Base-by-base conservation (phyloP, 208 protist species). In the Leishmania major region DNA sequence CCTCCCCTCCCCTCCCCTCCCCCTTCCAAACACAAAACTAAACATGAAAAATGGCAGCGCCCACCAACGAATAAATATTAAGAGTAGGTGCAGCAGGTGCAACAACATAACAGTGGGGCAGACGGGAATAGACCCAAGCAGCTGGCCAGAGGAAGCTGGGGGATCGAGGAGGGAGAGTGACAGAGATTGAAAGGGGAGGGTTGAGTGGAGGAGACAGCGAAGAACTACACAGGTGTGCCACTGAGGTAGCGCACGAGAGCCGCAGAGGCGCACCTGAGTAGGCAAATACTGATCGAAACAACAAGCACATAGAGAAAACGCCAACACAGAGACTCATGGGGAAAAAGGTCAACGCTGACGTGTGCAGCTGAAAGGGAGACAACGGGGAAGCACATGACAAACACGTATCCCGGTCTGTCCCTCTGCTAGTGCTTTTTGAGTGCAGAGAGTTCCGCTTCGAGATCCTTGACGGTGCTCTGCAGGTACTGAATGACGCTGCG, bases 401-500 rank as follows among this genome's bases (percentile, higher is more conserved):
- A 59, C 0, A 59, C 7, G 15, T 40, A 28, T 28, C 6, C 4
- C 8, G 15, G 25, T 15, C 8, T 43, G 10, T 64, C 17, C 25
- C 53, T 53, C 17, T 62, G 8, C 69, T 81, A 83, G n/a, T 82
- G 70, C 66, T 81, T 84, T n/a, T 87, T 86, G 51, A 87, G 67
- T 22, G 81, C 80, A n/a, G 75, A 49, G 6, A 84, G 62, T 71
- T 89, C 80, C 1, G 81, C 22, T 59, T 86, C 78, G 13, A 85
- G 60, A 7, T 59, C 60, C 11, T 81, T 47, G 49, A 85, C 83
- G 13, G 76, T 82, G 73, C n/a, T 80, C 64, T 82, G 77, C 35
- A 87, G 81, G 40, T 69, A 59, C 66, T 82, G 57, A 47, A 88
- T 85, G 60, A 86, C 82, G 71, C 59, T 78, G 62, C 71, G 83